Base-by-base conservation (phyloP, 305 asterid species). In the Solanum hybrid region DNA sequence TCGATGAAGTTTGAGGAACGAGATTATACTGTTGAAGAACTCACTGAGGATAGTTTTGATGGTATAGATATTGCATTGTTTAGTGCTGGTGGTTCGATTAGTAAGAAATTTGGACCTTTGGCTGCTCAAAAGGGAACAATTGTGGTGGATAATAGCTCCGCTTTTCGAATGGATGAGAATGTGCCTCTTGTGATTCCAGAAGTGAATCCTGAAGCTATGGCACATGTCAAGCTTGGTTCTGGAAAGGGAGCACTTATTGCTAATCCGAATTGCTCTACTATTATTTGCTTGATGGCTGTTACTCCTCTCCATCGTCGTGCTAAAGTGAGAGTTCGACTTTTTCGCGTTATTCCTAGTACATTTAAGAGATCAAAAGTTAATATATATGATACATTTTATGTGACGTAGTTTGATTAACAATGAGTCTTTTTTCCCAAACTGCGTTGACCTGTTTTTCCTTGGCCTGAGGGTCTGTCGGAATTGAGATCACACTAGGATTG, bases 141-240 rank as follows among this genome's bases (percentile, higher is more conserved):
- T 91, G 99, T 97, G 5, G 99, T 97, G 89, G 99, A 97, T 93
- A 97, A 97, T 91, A 96, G 99, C 95, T 97, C 98, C 4, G 98
- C 99, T 4, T 97, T 97, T 92, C 93, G 99, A 90, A 97, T 97
- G 99, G 97, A 91, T 80, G 98, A 95, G 11, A 98, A 95, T n/a
- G 90, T 96, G 61, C 99, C 99, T 4, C 94, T 97, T 5, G 99
- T 97, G 91, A 95, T 97, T 37, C 99, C 99, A 3, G 98, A 97
- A 92, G 98, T 97, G 67, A 96, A 97, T 94, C 98, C 97, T 9
- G 98, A 92, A 90, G 97, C 98, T 18, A 96, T 96, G 99, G 92
- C 89, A 75, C 97, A 96, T 34, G 93, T 97, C 71, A 97, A 94
- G 95, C 67, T 96, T 51, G 91, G 88, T 87, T 92, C 90, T 87